Conservation (phyloP, 495 filamentous ascomycete species). For the Podospora anserina region DNA sequence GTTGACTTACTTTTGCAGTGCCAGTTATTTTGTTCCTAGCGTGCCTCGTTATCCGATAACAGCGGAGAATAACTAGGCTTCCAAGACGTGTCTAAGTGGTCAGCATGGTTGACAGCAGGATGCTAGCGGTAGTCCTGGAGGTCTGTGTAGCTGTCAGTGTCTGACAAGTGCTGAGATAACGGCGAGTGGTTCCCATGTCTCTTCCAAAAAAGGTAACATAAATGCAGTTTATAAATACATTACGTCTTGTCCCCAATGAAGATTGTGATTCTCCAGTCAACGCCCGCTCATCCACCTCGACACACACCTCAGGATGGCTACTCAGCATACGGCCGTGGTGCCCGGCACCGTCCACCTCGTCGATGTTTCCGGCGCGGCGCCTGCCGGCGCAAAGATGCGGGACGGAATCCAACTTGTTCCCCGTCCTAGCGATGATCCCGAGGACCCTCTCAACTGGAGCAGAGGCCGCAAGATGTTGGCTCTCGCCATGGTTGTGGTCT, state of each 20-base stretch:
- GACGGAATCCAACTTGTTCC: slow-evolving; percentile 44
- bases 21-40: too few species aligned
- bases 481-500: slow-evolving; percentile 44
- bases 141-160: not conserved
- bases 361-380: slow-evolving; percentile 26
- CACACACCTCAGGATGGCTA: not conserved
- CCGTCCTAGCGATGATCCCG: slow-evolving; percentile 50
- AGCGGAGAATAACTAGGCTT: not conserved
- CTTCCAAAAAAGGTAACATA: not conserved
- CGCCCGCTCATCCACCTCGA: not conserved
- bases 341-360: slow-evolving; percentile 35
- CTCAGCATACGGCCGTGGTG: slow-evolving; percentile 6
- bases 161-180: not conserved
- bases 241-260: not conserved
- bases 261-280: not conserved
- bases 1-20: too few species aligned
- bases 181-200: not conserved
- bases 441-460: slow-evolving; percentile 59
- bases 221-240: not conserved
- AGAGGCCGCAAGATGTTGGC: slow-evolving; percentile 48
- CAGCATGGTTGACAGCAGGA: not conserved
- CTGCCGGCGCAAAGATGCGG: slow-evolving; percentile 10
- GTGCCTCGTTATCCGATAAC: not conserved
- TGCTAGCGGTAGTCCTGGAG: not conserved
- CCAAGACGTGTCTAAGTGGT: not conserved